A percentile compares a stretch with the other conserved stretches of the same genome.
phyloP scores from a whole-genome alignment of 2,329 filamentous ascomycete genomes.

The Neofusicoccum cordaticola region DNA sequence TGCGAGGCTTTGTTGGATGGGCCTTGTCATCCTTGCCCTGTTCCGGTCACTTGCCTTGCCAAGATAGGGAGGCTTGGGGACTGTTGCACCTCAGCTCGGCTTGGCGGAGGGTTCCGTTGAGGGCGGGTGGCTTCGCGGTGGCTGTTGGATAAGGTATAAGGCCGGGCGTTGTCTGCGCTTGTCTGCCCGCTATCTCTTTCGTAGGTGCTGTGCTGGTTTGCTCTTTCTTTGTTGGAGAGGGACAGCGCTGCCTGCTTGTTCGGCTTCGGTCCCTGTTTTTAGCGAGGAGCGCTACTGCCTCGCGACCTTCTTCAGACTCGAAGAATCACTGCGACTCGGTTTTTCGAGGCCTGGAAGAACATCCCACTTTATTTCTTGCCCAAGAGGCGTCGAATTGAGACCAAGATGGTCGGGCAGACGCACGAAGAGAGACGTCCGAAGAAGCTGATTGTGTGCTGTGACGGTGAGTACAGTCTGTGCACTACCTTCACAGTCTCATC shows the following conservation, averaged over 20 bases:
- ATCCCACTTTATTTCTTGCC: too few relatives aligned
- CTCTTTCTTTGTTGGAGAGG: neutral
- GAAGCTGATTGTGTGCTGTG: constrained; percentile 16
- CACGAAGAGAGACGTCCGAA: neutral
- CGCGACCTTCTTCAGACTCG: neutral
- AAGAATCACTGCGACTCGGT: neutral
- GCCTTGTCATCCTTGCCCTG: too few relatives aligned
- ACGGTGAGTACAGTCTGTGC: constrained; percentile 1
- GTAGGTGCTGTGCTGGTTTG: neutral
- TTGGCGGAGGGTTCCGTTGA: too few relatives aligned
- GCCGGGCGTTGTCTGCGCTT: neutral
- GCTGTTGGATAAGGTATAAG: neutral
- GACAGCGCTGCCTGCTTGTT: neutral
- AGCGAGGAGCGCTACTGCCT: neutral
- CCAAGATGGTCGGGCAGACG: neutral
- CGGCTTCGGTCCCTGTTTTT: neutral
- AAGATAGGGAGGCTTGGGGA: too few relatives aligned
- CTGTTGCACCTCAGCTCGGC: too few relatives aligned
- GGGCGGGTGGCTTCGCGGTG: too few relatives aligned
- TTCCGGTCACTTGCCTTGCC: too few relatives aligned
- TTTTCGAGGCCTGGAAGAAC: too few relatives aligned
- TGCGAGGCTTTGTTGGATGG: too few relatives aligned
- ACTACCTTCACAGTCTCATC: too few relatives aligned
- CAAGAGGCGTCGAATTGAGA: too few relatives aligned
- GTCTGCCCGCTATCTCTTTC: neutral